Percentiles rank a stretch among this genome's conserved stretches.
phyloP scores from a whole-genome alignment of 2,329 filamentous ascomycete genomes.

The Proliferodiscus dingleyae region DNA sequence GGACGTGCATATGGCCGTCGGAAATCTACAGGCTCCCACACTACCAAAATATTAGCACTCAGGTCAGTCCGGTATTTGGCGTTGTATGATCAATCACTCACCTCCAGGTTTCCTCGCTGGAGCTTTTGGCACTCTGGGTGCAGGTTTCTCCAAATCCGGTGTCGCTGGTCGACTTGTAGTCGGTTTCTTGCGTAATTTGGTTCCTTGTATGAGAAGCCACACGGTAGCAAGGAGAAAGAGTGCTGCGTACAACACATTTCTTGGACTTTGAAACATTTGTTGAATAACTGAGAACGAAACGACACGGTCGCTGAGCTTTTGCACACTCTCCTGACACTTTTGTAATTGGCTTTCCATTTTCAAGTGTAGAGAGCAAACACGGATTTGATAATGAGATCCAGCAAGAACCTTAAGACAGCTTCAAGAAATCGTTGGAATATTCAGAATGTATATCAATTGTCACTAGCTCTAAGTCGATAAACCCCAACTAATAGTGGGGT shows the following conservation, averaged over 20 bases:
- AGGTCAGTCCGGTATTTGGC: too few species aligned
- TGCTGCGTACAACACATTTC: constrained; percentile 18
- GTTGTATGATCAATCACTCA: constrained; percentile 9
- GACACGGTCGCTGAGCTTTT: constrained; percentile 7
- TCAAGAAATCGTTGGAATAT: constrained; percentile 3
- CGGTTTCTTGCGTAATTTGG: constrained; percentile 21
- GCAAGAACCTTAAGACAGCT: constrained; percentile 1
- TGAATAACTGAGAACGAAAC: constrained; percentile 8
- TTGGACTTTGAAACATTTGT: constrained; percentile 13
- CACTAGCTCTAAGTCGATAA: constrained; percentile 11
- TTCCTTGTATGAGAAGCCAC: constrained; percentile 22
- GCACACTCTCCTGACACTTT: constrained; percentile 10
- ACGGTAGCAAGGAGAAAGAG: constrained; percentile 11
- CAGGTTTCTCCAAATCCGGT: constrained; percentile 29
- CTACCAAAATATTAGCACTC: constrained; percentile 20
- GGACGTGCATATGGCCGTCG: constrained; percentile 28
- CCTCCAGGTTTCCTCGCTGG: constrained; percentile 29
- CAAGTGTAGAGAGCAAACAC: neutral
- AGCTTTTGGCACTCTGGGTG: constrained; percentile 23
- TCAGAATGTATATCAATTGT: constrained; percentile 12
- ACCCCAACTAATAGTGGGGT: constrained; percentile 8
- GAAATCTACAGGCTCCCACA: constrained; percentile 31
- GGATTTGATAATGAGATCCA: neutral
- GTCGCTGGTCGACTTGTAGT: constrained; percentile 19
- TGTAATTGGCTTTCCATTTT: constrained; percentile 15